Evolutionary conservation across 2,329 filamentous ascomycete genomes (phyloP), one percentile per base, ranked within the genome.

Genomic region (Didymella exigua): DNA sequence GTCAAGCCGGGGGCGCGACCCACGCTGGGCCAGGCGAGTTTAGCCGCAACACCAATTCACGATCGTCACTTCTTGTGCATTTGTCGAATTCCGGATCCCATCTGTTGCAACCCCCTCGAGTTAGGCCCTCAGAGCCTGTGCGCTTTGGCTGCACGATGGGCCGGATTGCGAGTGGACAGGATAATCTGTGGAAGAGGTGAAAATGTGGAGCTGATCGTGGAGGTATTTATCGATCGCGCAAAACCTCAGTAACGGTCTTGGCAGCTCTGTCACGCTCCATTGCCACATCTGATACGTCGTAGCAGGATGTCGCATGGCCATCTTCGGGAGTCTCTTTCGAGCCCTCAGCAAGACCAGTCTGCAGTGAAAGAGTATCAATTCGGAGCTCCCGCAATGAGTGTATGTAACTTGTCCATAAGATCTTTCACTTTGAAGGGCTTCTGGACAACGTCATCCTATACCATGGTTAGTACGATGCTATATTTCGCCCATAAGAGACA

Each of bases 361-460:
- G 19, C 13, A 38, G 5, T 27, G 14, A 7, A 14, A 18, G 10
- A 9, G 5, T 27, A 8, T 5, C 5, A 16, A 14, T n/a, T 2
- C 34, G 2, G 13, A 26, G 26, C 18, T 31, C 23, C 26, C 9
- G 16, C 2, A 9, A 37, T 26, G 7, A 29, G 29, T 14, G 8
- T 14, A 14, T 16, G 23, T 63, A 73, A 70, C 65, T 69, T 66
- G 30, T 58, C 58, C 7, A 74, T 61, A 19, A 74, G 52, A 43
- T 74, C 69, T 0, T 60, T 59, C 2, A 70, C 69, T 49, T 71
- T 72, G 61, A 74, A 73, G 0, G 71, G 69, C 33, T 74, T 74
- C 29, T 68, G 64, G 63, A 74, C 70, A 5, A 73, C 70, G 24
- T 67, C 62, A 50, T 73, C 67, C 48, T 51, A 14, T 3, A 31